Evolutionary conservation across 768 basidiomycete species (phyloP).

Genomic region (Termitomyces sp.): DNA sequence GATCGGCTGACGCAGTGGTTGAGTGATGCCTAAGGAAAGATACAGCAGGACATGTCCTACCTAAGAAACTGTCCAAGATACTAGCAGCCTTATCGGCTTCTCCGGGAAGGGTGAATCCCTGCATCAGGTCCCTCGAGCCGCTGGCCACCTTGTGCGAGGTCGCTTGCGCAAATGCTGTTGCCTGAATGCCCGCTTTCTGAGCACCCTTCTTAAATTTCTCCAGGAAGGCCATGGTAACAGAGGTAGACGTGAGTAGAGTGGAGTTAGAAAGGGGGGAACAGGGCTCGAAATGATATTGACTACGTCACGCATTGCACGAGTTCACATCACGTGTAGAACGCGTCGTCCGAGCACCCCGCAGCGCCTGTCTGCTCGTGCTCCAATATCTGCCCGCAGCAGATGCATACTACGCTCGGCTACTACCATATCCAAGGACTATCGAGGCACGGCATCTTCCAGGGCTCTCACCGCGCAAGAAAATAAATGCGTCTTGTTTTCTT

Average conservation of each 20-base stretch:
- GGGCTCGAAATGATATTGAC: background rate
- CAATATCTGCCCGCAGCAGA: too few species aligned
- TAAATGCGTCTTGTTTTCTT: too few species aligned
- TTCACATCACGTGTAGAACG: background rate
- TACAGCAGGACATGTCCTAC: constrained; percentile 30
- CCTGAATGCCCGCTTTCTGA: constrained; percentile 77
- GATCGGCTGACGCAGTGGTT: constrained; percentile 57
- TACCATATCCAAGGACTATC: too few species aligned
- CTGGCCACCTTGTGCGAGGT: constrained; percentile 64
- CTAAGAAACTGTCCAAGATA: constrained; percentile 88
- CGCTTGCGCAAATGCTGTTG: constrained; percentile 66
- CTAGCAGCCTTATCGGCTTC: constrained; percentile 93
- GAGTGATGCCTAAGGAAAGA: background rate
- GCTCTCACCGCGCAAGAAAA: too few species aligned
- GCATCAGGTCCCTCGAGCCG: constrained; percentile 73
- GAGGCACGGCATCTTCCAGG: too few species aligned
- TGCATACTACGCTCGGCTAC: too few species aligned
- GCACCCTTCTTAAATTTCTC: constrained; percentile 80
- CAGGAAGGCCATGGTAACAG: constrained; percentile 42
- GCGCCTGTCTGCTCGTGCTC: too few species aligned
- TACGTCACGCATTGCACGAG: background rate
- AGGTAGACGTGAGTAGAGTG: background rate
- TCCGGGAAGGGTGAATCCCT: constrained; percentile 84
- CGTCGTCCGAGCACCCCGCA: too few species aligned
- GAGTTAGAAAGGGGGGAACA: background rate